Conservation (phyloP, 148 eudicot genomes). For the Arctostaphylos glauca region DNA sequence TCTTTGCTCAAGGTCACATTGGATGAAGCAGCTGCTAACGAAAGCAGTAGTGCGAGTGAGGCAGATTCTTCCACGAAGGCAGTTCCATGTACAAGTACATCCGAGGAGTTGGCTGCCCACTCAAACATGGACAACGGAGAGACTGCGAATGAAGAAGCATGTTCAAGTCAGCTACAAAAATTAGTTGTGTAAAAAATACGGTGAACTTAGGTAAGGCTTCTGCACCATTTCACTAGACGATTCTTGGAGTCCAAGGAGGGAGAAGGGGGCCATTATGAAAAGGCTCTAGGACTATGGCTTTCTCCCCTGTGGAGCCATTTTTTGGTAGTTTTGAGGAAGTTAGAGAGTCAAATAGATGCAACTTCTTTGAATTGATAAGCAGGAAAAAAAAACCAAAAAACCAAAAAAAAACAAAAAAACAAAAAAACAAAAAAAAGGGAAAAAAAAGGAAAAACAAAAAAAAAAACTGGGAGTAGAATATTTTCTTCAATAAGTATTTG, state of each 20-base stretch:
- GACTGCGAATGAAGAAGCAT: neutral
- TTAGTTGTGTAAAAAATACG: neutral
- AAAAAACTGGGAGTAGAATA: neutral
- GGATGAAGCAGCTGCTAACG: conserved; percentile 20
- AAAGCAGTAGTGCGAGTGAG: neutral
- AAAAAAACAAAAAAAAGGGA: too few species aligned
- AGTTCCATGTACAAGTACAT: neutral
- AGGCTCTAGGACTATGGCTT: neutral
- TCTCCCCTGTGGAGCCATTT: neutral
- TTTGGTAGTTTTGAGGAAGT: conserved; percentile 9
- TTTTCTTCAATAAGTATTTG: neutral
- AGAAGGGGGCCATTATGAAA: neutral
- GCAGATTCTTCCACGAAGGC: conserved; percentile 14
- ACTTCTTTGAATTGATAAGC: neutral
- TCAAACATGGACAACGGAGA: conserved; percentile 20
- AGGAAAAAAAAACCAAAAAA: neutral
- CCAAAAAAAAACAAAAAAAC: neutral
- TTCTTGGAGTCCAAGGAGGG: conserved; percentile 17
- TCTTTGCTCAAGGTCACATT: conserved; percentile 22
- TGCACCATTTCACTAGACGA: neutral
- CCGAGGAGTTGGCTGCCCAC: conserved; percentile 11
- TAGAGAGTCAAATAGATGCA: neutral
- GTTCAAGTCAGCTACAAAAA: conserved; percentile 6
- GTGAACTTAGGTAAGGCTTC: neutral
- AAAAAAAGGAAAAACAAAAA: too few species aligned